Conservation (phyloP, 2,329 filamentous ascomycete species). For the Lachnellula arida region DNA sequence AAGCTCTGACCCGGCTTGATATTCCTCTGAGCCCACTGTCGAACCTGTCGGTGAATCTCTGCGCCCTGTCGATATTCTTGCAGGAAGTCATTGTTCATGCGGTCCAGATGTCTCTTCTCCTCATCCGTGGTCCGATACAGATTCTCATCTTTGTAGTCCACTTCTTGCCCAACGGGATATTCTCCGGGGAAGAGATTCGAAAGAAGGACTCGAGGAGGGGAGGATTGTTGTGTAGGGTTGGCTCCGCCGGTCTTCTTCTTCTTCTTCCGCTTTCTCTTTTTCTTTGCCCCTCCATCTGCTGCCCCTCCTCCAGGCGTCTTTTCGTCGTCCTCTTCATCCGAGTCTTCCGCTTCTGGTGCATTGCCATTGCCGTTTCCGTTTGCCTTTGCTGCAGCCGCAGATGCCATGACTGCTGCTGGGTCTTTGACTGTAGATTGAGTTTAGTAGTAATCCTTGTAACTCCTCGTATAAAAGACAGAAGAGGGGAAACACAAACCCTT, state of each 20-base stretch:
- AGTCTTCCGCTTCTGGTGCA: constrained; percentile 38
- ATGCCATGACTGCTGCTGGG: constrained; percentile 26
- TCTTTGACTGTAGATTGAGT: constrained; percentile 26
- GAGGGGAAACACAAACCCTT: constrained; percentile 70
- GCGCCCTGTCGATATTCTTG: constrained; percentile 77
- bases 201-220: constrained; percentile 69
- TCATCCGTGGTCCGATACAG: constrained; percentile 73
- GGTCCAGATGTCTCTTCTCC: constrained; percentile 79
- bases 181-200: constrained; percentile 68
- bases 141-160: constrained; percentile 75
- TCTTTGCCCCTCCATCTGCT: constrained; percentile 40
- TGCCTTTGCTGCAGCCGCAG: constrained; percentile 22
- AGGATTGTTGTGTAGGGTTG: constrained; percentile 63
- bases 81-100: constrained; percentile 74
- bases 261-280: constrained; percentile 55
- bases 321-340: constrained; percentile 49
- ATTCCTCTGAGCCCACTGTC: constrained; percentile 74
- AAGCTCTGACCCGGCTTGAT: constrained; percentile 78
- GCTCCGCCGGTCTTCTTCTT: constrained; percentile 74
- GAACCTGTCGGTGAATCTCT: constrained; percentile 82
- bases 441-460: constrained; percentile 4
- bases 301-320: constrained; percentile 35
- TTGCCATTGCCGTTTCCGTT: constrained; percentile 23
- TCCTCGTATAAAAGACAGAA: not conserved
- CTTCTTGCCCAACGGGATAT: constrained; percentile 75